phyloP scores from a whole-genome alignment of 2,329 filamentous ascomycete genomes.

The Neofusicoccum kwambonambiense region DNA sequence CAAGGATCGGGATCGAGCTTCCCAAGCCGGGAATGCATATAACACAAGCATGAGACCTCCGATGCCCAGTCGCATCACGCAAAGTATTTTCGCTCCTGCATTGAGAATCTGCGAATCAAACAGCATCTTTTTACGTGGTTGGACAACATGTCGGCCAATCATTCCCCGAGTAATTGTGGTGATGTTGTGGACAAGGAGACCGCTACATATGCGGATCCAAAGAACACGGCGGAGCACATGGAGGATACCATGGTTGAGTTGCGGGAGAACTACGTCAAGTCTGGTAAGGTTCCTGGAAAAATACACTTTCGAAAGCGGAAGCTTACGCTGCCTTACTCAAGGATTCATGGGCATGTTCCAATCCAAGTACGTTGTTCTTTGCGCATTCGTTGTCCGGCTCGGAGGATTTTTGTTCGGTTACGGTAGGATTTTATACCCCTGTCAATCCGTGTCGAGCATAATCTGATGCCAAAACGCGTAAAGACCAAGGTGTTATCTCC shows the following conservation, averaged over 20 bases:
- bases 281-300: background rate
- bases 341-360: slow-evolving; percentile 2
- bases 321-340: background rate
- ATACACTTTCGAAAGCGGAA: too few relatives aligned
- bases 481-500: slow-evolving; percentile 43
- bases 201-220: background rate
- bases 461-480: background rate
- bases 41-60: background rate
- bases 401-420: background rate
- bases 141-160: background rate
- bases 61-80: background rate
- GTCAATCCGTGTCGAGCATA: background rate
- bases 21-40: background rate
- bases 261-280: background rate
- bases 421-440: background rate
- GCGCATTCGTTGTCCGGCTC: background rate
- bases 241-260: background rate
- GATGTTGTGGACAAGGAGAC: background rate
- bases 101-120: background rate
- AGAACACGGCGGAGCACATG: background rate
- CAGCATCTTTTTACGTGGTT: background rate
- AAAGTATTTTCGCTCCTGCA: background rate
- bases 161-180: background rate
- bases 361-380: background rate
- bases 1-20: background rate